Percentiles rank a stretch among this genome's conserved stretches.
phyloP scores from a whole-genome alignment of 495 filamentous ascomycete species.

The Xylaria acuta region DNA sequence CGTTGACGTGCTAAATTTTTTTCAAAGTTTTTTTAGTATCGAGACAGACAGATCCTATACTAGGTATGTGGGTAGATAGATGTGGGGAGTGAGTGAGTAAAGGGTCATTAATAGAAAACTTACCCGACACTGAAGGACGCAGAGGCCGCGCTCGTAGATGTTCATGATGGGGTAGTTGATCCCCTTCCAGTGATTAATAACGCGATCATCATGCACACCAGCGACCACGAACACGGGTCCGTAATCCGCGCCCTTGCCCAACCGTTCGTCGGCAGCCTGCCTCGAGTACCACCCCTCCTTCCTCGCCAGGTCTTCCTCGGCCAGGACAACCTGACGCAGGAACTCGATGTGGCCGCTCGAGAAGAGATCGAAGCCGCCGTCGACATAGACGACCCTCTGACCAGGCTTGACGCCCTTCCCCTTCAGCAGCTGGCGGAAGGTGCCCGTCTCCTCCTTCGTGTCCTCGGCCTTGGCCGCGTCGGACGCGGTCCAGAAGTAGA shows the following conservation, averaged over 20 bases:
- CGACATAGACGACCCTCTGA: constrained; percentile 90
- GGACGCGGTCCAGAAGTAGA: constrained; percentile 76
- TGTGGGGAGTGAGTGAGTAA: background rate
- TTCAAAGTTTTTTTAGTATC: no score
- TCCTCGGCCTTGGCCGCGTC: constrained; percentile 57
- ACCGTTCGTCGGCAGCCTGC: constrained; percentile 63
- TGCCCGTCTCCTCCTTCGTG: constrained; percentile 57
- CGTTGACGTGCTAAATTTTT: constrained; percentile 90
- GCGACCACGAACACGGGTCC: constrained; percentile 83
- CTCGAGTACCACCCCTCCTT: constrained; percentile 76
- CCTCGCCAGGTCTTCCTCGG: constrained; percentile 70
- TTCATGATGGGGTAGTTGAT: constrained; percentile 99
- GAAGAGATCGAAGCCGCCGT: constrained; percentile 97
- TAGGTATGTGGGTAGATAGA: no score
- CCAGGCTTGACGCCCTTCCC: constrained; percentile 72
- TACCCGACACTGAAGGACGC: constrained; percentile 92
- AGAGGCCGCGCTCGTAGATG: constrained; percentile 93
- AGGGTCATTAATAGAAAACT: constrained; percentile 32
- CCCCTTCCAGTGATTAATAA: constrained; percentile 95
- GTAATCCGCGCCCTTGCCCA: constrained; percentile 73
- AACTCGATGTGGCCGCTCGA: constrained; percentile 97
- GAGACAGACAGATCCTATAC: no score
- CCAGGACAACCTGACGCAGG: constrained; percentile 71
- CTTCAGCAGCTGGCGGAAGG: constrained; percentile 67
- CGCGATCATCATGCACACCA: constrained; percentile 91